Evolutionary conservation across 1,284 basidiomycete species (phyloP).

Genomic region (Austroboletus novae-zelandiae): DNA sequence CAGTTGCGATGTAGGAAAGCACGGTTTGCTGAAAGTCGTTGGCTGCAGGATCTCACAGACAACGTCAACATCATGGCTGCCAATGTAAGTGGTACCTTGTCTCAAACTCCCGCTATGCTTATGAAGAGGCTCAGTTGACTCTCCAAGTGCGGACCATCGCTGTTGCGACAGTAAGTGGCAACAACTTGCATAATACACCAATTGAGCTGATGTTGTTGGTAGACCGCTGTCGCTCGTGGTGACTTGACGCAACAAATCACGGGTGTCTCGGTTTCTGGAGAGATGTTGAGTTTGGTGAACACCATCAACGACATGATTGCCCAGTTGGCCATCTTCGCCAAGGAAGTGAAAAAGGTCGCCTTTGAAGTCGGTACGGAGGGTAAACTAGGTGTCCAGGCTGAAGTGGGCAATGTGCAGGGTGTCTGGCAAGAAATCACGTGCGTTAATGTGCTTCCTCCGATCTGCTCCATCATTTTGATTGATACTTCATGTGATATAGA

Average conservation of each 20-base stretch:
- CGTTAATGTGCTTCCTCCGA: slow-evolving; percentile 35
- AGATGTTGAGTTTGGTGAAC: slow-evolving; percentile 91
- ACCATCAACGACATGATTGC: slow-evolving; percentile 98
- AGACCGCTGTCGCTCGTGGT: slow-evolving; percentile 92
- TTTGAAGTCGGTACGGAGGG: slow-evolving; percentile 95
- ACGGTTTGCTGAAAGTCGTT: background rate
- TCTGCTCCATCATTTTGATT: background rate
- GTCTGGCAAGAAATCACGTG: slow-evolving; percentile 99
- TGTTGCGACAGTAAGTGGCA: slow-evolving; percentile 67
- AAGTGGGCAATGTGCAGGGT: slow-evolving; percentile 95
- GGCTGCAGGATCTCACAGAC: slow-evolving; percentile 76
- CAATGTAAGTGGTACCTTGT: slow-evolving; percentile 52
- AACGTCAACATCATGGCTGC: slow-evolving; percentile 90
- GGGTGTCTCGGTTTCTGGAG: slow-evolving; percentile 91
- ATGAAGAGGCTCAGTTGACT: slow-evolving; percentile 61
- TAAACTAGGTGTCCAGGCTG: slow-evolving; percentile 95
- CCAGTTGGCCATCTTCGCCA: slow-evolving; percentile 90
- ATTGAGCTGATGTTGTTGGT: slow-evolving; percentile 7
- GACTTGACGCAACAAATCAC: slow-evolving; percentile 93
- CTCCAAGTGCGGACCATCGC: slow-evolving; percentile 95
- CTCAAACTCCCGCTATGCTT: background rate
- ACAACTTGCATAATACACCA: background rate
- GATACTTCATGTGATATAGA: slow-evolving; percentile 32
- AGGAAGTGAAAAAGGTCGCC: slow-evolving; percentile 94
- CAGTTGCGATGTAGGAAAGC: slow-evolving; percentile 17